Evolutionary conservation across 2,329 filamentous ascomycete species (phyloP), one percentile per base, ranked within the genome.

Genomic region (Alternaria ethzedia): DNA sequence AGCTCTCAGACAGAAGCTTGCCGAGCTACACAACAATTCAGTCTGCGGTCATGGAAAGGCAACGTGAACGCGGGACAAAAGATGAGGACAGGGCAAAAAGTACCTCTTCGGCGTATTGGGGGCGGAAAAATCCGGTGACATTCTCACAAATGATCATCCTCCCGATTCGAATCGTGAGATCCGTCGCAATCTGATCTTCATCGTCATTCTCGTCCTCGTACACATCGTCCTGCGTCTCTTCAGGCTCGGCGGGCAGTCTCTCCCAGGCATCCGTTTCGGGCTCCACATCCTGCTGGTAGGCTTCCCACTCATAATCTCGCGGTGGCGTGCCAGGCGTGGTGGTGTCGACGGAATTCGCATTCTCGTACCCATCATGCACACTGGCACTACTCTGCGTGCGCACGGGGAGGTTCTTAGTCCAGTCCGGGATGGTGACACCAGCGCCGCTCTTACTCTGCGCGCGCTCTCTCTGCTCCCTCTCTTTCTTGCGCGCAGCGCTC

Each of bases 71-170:
- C 64, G 44, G 56, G 54, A 47, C 56, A 49, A 55, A 63, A 41
- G 47, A 65, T 55, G 63, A 36, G 47, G 58, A 65, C 28, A 69
- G 67, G 66, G 68, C 58, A 52, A 56, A 71, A 57, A 71, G 60
- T 78, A 79, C 78, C 75, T 80, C 78, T 78, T 80, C 77, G 58
- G 77, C 78, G 67, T 80, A 80, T 61, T 80, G 78, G 59, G 77
- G 77, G 41, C 77, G 76, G 54, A 79, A 79, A 57, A 79, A 78
- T 43, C 77, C 78, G 63, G 76, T 78, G 44, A 79, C 75, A 26
- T 79, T 80, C 49, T 80, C 77, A 63, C 76, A 79, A n/a, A 80
- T 78, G 36, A 80, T 78, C 78, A 80, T 79, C 59, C 77, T 73
- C 23, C 78, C 78, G 50, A 79, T 79, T 11, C 76, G 73, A 59